phyloP scores from a whole-genome alignment of 2,329 filamentous ascomycete species.

The Fusarium floridanum region DNA sequence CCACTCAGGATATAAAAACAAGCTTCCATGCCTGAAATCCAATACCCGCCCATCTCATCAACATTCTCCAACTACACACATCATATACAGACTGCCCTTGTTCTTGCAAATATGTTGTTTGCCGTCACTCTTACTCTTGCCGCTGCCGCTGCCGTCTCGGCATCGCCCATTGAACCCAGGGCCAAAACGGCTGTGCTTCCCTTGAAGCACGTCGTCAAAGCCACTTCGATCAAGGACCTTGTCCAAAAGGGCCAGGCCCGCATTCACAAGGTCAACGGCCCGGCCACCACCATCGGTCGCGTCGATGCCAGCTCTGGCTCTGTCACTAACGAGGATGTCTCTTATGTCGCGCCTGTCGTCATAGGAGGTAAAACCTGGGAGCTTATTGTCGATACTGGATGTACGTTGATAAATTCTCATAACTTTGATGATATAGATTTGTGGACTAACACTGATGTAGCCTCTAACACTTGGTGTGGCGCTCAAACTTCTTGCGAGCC shows the following conservation, averaged over 20 bases:
- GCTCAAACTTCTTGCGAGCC: background rate
- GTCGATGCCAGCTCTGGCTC: background rate
- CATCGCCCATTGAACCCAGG: background rate
- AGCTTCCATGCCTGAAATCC: background rate
- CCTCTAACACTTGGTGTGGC: background rate
- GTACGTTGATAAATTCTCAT: background rate
- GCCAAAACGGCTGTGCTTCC: background rate
- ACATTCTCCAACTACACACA: background rate
- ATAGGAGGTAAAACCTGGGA: background rate
- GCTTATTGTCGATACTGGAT: background rate
- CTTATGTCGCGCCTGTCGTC: background rate
- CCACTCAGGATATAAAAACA: background rate
- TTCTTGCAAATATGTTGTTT: background rate
- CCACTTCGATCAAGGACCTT: background rate
- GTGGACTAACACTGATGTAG: background rate
- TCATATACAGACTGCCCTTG: background rate
- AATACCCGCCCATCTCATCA: background rate
- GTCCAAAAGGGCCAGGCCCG: background rate
- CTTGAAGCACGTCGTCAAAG: background rate
- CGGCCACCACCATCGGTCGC: background rate
- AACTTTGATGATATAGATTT: background rate
- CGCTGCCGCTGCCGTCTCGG: background rate
- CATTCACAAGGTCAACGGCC: background rate
- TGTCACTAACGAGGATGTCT: background rate
- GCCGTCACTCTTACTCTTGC: background rate